Percentiles rank a stretch among this genome's conserved stretches.
phyloP scores from a whole-genome alignment of 2,329 filamentous ascomycete genomes.

The Colletotrichum sublineola region DNA sequence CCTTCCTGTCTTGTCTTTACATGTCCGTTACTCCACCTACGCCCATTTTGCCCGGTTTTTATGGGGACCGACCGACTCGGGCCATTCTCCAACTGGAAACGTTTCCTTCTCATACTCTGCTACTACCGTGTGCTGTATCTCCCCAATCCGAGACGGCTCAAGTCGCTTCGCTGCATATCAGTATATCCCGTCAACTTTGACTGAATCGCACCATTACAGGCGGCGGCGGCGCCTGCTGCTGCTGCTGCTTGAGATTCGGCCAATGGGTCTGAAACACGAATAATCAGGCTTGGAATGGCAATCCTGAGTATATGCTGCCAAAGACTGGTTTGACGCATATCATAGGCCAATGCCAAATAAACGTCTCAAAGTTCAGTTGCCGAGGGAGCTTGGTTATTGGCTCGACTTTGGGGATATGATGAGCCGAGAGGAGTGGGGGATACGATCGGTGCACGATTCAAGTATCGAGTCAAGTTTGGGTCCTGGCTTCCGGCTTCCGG shows the following conservation, averaged over 20 bases:
- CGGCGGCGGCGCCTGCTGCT: neutral
- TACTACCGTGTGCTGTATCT: neutral
- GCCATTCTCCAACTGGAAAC: constrained; percentile 30
- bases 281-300: constrained; percentile 12
- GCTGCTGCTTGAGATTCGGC: neutral
- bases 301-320: neutral
- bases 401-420: constrained; percentile 6
- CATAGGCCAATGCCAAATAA: constrained; percentile 19
- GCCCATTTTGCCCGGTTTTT: constrained; percentile 26
- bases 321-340: constrained; percentile 7
- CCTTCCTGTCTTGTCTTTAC: constrained; percentile 36
- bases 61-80: constrained; percentile 28
- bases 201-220: constrained; percentile 22
- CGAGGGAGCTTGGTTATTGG: constrained; percentile 27
- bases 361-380: constrained; percentile 26
- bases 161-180: constrained; percentile 22
- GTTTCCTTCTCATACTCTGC: neutral
- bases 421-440: constrained; percentile 38
- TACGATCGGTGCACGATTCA: constrained; percentile 39
- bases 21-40: constrained; percentile 29
- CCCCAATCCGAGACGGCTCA: constrained; percentile 25
- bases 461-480: constrained; percentile 33
- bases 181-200: constrained; percentile 8
- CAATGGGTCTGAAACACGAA: constrained; percentile 21
- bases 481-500: constrained; percentile 25